A percentile compares a stretch with the other conserved stretches of the same genome.
Conservation (phyloP, 75 land plant genomes). For the Cunninghamia lanceolata region DNA sequence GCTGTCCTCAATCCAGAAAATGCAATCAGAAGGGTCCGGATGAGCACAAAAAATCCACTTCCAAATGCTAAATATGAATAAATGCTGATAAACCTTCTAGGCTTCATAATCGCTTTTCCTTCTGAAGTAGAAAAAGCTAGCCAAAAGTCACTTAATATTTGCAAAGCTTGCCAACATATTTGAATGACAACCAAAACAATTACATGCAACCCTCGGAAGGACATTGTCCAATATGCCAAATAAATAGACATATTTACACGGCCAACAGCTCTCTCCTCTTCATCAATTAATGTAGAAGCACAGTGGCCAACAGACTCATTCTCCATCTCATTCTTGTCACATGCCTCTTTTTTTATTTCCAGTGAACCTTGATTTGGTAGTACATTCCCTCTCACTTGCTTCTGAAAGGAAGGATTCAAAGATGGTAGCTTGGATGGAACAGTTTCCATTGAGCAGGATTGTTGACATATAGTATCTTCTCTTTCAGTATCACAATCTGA, state of each 20-base stretch:
- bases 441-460: not conserved
- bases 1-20: conserved; percentile 33
- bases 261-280: conserved; percentile 33
- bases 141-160: conserved; percentile 36
- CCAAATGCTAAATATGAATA: conserved; percentile 25
- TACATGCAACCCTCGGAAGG: conserved; percentile 20
- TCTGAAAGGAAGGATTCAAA: not conserved
- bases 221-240: conserved; percentile 40
- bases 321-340: not conserved
- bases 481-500: not conserved
- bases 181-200: conserved; percentile 24
- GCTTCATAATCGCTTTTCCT: conserved; percentile 7
- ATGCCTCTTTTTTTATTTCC: not conserved
- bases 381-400: not conserved
- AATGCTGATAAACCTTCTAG: conserved; percentile 18
- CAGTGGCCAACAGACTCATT: not conserved
- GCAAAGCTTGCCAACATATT: conserved; percentile 21
- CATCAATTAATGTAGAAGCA: conserved; percentile 26
- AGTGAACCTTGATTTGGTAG: not conserved
- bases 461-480: not conserved
- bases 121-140: conserved; percentile 27
- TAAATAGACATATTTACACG: conserved; percentile 30
- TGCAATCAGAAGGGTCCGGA: conserved; percentile 19
- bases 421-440: conserved; percentile 7
- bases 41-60: conserved; percentile 24